phyloP scores from a whole-genome alignment of 2,329 filamentous ascomycete genomes.

The Cladosporium sp. region DNA sequence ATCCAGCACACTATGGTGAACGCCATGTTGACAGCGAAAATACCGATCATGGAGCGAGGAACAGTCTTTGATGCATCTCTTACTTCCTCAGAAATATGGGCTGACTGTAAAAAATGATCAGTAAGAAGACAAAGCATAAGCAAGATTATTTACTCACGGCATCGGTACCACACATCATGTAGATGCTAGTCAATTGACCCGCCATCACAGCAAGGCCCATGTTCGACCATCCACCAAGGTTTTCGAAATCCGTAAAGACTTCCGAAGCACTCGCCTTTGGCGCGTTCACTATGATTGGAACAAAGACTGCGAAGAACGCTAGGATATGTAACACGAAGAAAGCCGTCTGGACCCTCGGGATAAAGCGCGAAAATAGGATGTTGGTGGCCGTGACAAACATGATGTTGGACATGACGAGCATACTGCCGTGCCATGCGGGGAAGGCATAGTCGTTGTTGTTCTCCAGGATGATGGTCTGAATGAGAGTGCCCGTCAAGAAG shows the following conservation, averaged over 20 bases:
- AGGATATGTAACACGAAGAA: constrained; percentile 32
- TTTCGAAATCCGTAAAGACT: constrained; percentile 16
- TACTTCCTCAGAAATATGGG: constrained; percentile 19
- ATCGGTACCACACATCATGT: neutral
- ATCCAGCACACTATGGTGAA: constrained; percentile 22
- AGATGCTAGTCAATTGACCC: constrained; percentile 4
- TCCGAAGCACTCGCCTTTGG: constrained; percentile 17
- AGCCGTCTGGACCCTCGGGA: constrained; percentile 31
- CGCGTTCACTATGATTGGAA: constrained; percentile 18
- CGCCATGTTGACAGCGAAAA: constrained; percentile 16
- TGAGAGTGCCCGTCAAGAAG: constrained; percentile 18
- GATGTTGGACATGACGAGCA: constrained; percentile 37
- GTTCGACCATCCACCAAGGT: constrained; percentile 16
- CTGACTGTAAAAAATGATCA: neutral
- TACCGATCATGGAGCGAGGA: constrained; percentile 16
- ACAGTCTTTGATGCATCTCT: constrained; percentile 14
- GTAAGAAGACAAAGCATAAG: constrained; percentile 7
- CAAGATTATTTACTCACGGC: neutral
- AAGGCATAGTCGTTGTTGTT: constrained; percentile 39
- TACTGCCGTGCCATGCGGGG: constrained; percentile 43
- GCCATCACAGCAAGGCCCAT: constrained; percentile 13
- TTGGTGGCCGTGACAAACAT: constrained; percentile 28
- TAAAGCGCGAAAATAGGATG: constrained; percentile 23
- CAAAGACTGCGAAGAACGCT: constrained; percentile 18
- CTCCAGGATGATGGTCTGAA: constrained; percentile 29